Conservation (phyloP, 73 alveolate species). For the Stentor coeruleus region DNA sequence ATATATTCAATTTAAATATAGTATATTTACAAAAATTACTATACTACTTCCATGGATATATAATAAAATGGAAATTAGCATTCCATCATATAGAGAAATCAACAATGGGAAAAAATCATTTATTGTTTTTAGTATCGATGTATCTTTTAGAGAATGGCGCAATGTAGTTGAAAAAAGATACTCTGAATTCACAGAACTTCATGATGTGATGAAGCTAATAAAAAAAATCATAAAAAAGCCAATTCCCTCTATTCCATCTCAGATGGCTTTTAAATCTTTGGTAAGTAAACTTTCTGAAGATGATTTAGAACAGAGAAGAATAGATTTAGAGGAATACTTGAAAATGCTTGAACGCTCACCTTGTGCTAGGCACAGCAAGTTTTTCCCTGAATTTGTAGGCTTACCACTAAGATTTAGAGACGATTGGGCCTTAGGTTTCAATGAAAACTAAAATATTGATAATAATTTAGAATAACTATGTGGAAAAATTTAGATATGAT, state of each 20-base stretch:
- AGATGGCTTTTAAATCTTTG: background rate
- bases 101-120: background rate
- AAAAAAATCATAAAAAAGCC: background rate
- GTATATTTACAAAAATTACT: too few relatives aligned
- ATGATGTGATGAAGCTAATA: background rate
- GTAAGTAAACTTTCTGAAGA: background rate
- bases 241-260: background rate
- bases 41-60: too few relatives aligned
- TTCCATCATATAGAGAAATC: background rate
- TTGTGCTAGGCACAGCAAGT: background rate
- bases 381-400: background rate
- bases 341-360: background rate
- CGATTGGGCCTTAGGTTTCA: background rate
- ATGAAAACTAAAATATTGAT: too few relatives aligned
- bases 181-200: background rate
- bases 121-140: background rate
- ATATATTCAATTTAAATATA: too few relatives aligned
- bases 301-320: background rate
- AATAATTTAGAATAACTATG: too few relatives aligned
- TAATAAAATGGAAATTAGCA: conserved; percentile 6
- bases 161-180: background rate
- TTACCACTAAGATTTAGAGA: background rate
- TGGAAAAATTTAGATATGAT: too few relatives aligned
- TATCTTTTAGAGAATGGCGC: background rate
- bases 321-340: background rate